phyloP scores from a whole-genome alignment of 805 yeast genomes.

The Wickerhamomyces strasburgensis region DNA sequence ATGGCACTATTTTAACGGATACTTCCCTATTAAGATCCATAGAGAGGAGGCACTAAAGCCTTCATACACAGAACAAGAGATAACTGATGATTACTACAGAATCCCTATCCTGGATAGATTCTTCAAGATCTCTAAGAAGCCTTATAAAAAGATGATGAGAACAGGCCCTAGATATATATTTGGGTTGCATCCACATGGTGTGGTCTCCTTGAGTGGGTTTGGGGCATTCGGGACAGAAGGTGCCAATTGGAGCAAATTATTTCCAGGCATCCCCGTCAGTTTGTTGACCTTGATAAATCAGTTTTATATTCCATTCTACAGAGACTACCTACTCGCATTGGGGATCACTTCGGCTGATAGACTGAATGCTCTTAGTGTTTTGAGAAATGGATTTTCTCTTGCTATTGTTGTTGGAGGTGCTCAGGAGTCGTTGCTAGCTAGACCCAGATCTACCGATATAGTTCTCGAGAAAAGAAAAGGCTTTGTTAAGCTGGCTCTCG shows the following conservation, averaged over 20 bases:
- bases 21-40: conserved; percentile 74
- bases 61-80: conserved; percentile 45
- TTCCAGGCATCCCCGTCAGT: conserved; percentile 82
- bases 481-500: conserved; percentile 80
- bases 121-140: conserved; percentile 19
- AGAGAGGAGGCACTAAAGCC: conserved; percentile 70
- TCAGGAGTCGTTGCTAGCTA: conserved; percentile 72
- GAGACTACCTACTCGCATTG: conserved; percentile 76
- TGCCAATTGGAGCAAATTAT: conserved; percentile 55
- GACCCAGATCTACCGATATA: conserved; percentile 55
- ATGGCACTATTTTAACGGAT: conserved; percentile 71
- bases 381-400: conserved; percentile 65
- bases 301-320: conserved; percentile 75
- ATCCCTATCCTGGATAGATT: conserved; percentile 10
- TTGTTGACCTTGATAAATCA: conserved; percentile 79
- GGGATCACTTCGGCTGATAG: conserved; percentile 86
- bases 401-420: conserved; percentile 97
- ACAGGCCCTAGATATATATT: conserved; percentile 78
- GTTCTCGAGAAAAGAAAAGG: conserved; percentile 80
- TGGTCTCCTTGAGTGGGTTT: conserved; percentile 85
- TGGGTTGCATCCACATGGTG: conserved; percentile 96
- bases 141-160: conserved; percentile 29
- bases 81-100: conserved; percentile 17
- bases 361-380: conserved; percentile 59
- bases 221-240: conserved; percentile 84